Percentiles rank a stretch among this genome's conserved stretches.
These are phyloP conservation scores for Neurospora cerealis DNA, from an alignment of 495 filamentous ascomycete genomes.

Conservation along the genomic window DNA sequence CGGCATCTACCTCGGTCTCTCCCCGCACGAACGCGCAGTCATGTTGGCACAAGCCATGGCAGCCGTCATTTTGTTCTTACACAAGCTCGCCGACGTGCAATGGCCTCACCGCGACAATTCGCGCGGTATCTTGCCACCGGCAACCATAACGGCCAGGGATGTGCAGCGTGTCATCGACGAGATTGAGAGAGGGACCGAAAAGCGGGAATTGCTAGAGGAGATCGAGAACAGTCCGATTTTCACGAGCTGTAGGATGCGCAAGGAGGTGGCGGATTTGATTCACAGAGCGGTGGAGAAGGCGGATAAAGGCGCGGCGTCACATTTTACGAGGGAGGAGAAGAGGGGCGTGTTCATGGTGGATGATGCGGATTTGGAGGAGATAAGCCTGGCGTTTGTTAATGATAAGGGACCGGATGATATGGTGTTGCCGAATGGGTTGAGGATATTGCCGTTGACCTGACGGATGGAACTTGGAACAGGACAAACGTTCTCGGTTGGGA, in stretches of 20 bases:
- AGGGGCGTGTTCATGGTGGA: conserved; percentile 7
- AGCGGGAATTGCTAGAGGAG: conserved; percentile 9
- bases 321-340: neutral
- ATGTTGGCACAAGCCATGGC: conserved; percentile 15
- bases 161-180: conserved; percentile 10
- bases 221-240: conserved; percentile 17
- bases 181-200: conserved; percentile 1
- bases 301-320: neutral
- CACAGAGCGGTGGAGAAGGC: conserved; percentile 10
- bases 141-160: neutral
- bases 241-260: conserved; percentile 10
- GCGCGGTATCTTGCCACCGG: neutral
- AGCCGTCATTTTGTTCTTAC: conserved; percentile 14
- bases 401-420: conserved; percentile 15
- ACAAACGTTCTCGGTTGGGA: too few relatives aligned
- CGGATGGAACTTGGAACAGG: too few relatives aligned
- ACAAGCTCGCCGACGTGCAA: conserved; percentile 19
- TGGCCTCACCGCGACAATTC: conserved; percentile 13
- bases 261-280: conserved; percentile 16
- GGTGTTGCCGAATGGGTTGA: conserved; percentile 19
- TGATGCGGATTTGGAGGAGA: conserved; percentile 16
- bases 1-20: conserved; percentile 10
- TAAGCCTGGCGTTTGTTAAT: conserved; percentile 19
- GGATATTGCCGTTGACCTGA: conserved; percentile 17
- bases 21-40: conserved; percentile 23